phyloP scores from a whole-genome alignment of 2,329 filamentous ascomycete genomes.

The Alternaria incomplexa region DNA sequence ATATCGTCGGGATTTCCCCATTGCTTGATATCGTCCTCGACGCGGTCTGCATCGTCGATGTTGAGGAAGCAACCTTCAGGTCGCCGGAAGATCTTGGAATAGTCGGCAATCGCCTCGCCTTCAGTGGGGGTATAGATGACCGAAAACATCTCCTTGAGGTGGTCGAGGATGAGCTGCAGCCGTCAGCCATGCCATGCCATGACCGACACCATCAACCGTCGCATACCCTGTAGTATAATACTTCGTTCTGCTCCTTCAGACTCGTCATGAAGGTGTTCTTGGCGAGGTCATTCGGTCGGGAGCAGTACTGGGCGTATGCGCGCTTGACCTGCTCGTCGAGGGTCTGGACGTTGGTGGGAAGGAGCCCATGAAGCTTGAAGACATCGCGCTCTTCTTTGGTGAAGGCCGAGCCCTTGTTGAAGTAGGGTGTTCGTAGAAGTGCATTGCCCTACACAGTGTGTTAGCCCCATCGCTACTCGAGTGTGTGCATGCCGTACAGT shows the following conservation, averaged over 20 bases:
- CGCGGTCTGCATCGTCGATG: constrained; percentile 69
- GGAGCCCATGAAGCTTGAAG: constrained; percentile 75
- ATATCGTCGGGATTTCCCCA: constrained; percentile 76
- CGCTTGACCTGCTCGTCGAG: constrained; percentile 77
- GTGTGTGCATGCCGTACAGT: constrained; percentile 31
- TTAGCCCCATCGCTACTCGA: neutral
- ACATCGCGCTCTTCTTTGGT: constrained; percentile 68
- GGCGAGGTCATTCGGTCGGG: constrained; percentile 67
- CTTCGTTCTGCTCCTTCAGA: constrained; percentile 83
- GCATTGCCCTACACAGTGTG: constrained; percentile 45
- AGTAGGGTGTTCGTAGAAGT: constrained; percentile 68
- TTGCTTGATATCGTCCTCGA: constrained; percentile 70
- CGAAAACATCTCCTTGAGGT: constrained; percentile 86
- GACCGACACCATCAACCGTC: too few species aligned
- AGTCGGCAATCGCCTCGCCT: constrained; percentile 85
- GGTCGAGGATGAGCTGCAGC: constrained; percentile 70
- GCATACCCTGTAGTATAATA: constrained; percentile 75
- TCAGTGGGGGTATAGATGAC: constrained; percentile 93
- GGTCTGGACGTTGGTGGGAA: constrained; percentile 75
- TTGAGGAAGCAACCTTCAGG: constrained; percentile 84
- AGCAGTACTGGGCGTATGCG: constrained; percentile 80
- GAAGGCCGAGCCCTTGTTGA: constrained; percentile 87
- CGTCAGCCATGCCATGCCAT: constrained; percentile 5
- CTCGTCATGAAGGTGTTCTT: constrained; percentile 91
- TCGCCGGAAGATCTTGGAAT: constrained; percentile 75